These are phyloP conservation scores for Phytophthora litchii DNA, from an alignment of 352 stramenopile species.

Conservation along the genomic window DNA sequence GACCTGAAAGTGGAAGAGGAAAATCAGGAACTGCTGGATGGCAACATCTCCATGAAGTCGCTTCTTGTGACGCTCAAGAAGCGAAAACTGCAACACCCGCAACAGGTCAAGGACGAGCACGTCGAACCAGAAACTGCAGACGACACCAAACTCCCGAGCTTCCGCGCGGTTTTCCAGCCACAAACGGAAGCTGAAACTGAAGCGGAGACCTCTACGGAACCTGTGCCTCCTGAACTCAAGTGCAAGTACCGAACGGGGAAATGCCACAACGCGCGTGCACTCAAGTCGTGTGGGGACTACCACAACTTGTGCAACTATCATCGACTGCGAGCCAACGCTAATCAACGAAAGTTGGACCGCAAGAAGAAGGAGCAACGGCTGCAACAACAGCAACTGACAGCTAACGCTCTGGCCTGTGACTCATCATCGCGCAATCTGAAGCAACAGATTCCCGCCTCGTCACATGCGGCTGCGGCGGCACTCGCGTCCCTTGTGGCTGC, in stretches of 20 bases:
- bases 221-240: conserved; percentile 52
- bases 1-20: conserved; percentile 15
- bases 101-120: conserved; percentile 8
- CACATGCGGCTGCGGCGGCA: conserved; percentile 48
- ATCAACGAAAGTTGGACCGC: conserved; percentile 83
- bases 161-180: conserved; percentile 66
- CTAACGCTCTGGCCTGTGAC: conserved; percentile 20
- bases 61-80: conserved; percentile 75
- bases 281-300: conserved; percentile 82
- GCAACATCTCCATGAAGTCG: conserved; percentile 73
- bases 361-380: conserved; percentile 81
- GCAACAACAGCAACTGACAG: conserved; percentile 46
- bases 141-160: conserved; percentile 56
- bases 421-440: conserved; percentile 11
- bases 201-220: conserved; percentile 11
- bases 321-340: conserved; percentile 76
- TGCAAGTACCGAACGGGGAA: conserved; percentile 88
- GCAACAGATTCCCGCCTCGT: conserved; percentile 28
- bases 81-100: conserved; percentile 42
- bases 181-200: conserved; percentile 9
- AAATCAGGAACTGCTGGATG: conserved; percentile 26
- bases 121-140: conserved; percentile 15
- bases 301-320: conserved; percentile 88
- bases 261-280: conserved; percentile 68
- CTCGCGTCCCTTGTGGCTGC: conserved; percentile 47